A percentile compares a stretch with the other conserved stretches of the same genome.
Evolutionary conservation across 257 asterid species (phyloP).

Genomic region (Striga asiatica): DNA sequence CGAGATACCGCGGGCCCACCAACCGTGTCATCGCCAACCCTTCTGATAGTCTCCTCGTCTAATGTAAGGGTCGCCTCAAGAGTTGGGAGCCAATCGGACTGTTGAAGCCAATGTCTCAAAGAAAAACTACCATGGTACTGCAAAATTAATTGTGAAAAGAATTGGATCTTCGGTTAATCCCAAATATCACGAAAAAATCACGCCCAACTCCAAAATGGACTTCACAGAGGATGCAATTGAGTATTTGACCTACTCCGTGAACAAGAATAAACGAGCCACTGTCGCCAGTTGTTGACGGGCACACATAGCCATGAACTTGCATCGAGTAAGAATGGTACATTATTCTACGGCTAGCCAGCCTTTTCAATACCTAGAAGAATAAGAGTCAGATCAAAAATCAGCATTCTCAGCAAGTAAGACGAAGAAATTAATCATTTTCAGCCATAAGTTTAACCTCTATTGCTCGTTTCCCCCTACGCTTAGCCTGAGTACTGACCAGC

Average conservation of each 20-base stretch:
- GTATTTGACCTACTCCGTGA: conserved; percentile 62
- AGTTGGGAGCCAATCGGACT: conserved; percentile 93
- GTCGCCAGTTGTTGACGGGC: conserved; percentile 51
- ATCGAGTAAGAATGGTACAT: conserved; percentile 84
- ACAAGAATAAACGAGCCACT: conserved; percentile 63
- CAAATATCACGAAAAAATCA: conserved; percentile 1
- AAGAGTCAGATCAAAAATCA: conserved; percentile 2
- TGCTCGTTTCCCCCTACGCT: conserved; percentile 87
- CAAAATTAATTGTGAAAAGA: conserved; percentile 14
- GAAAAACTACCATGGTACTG: conserved; percentile 93
- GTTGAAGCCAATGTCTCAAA: conserved; percentile 95
- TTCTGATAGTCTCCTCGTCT: conserved; percentile 79
- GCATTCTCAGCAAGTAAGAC: not conserved
- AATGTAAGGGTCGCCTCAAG: conserved; percentile 88
- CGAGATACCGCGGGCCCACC: conserved; percentile 94
- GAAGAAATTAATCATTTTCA: not conserved
- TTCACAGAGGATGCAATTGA: no score
- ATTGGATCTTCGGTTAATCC: not conserved
- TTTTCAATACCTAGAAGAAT: conserved; percentile 61
- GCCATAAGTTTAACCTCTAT: conserved; percentile 57
- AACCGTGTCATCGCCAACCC: conserved; percentile 79
- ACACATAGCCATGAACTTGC: conserved; percentile 91
- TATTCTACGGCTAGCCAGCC: conserved; percentile 51
- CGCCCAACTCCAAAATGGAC: not conserved
- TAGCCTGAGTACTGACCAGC: conserved; percentile 53